Evolutionary conservation across 495 filamentous ascomycete genomes (phyloP).

Genomic region (Lepraria neglecta): DNA sequence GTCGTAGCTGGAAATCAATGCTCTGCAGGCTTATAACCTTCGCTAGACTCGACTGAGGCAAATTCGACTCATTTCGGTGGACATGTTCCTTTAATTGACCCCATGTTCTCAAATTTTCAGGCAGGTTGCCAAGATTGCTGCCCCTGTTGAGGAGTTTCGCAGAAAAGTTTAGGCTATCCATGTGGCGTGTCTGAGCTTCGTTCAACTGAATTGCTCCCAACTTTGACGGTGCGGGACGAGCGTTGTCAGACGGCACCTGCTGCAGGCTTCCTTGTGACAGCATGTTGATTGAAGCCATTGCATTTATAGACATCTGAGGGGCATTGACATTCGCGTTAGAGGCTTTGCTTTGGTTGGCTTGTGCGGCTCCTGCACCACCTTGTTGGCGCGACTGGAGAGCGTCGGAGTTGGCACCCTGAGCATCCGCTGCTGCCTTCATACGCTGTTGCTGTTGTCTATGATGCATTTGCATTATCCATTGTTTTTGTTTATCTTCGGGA

Average conservation of each 20-base stretch:
- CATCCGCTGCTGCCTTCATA: slow-evolving; percentile 23
- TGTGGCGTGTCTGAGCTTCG: slow-evolving; percentile 40
- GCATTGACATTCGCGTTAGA: neutral
- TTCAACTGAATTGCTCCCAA: slow-evolving; percentile 37
- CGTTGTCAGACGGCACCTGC: neutral
- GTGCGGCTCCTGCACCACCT: slow-evolving; percentile 3
- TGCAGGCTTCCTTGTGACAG: slow-evolving; percentile 10
- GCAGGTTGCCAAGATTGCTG: slow-evolving; percentile 40
- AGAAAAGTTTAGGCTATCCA: slow-evolving; percentile 43
- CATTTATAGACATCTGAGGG: slow-evolving; percentile 2
- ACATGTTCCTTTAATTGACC: slow-evolving; percentile 62
- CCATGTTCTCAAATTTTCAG: slow-evolving; percentile 64
- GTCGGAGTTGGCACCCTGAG: neutral
- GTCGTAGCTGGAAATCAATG: slow-evolving; percentile 45
- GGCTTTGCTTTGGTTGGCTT: neutral
- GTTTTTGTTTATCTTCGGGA: slow-evolving; percentile 17
- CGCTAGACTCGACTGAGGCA: slow-evolving; percentile 37
- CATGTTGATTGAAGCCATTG: neutral
- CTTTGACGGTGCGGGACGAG: neutral
- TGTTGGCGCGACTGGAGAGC: slow-evolving; percentile 15
- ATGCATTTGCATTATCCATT: slow-evolving; percentile 5
- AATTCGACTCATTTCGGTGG: slow-evolving; percentile 41
- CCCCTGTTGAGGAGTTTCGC: slow-evolving; percentile 36
- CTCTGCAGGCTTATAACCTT: slow-evolving; percentile 49
- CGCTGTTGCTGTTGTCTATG: slow-evolving; percentile 23